Evolutionary conservation across 768 basidiomycete genomes (phyloP), one percentile per base, ranked within the genome.

Genomic region (Tephrocybe sp.): DNA sequence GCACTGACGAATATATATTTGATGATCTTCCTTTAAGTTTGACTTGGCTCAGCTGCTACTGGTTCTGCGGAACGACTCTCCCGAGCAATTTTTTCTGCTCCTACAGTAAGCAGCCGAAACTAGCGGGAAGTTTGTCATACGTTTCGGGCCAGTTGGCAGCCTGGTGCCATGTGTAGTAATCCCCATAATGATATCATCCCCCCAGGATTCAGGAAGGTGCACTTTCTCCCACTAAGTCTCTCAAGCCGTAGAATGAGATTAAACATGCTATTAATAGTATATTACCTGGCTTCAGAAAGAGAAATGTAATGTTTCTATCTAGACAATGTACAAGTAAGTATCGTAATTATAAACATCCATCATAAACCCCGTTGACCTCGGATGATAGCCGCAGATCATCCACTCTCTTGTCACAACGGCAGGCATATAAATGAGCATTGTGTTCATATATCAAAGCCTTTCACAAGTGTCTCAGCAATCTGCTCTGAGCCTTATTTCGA

Each of bases 291-390:
- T 7, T 26, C 26, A 4, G 4, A 11, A 26, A 14, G 45, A 30
- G 12, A 20, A 23, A 22, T 39, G 3, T 3, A 32, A 12, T 31
- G 4, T 39, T 17, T 22, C 5, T 14, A n/a, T 48, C n/a, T n/a
- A n/a, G n/a, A n/a, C n/a, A n/a, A n/a, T n/a, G n/a, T n/a, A n/a
- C n/a, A n/a, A n/a, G n/a, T n/a, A n/a, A n/a, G n/a, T n/a, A n/a
- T 20, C 1, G 35, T 48, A 17, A 30, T 48, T 22, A 19, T 17
- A 33, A 26, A 20, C 7, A 40, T 40, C 22, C 17, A 30, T n/a
- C 48, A 50, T 17, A 46, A 13, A 45, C 20, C 50, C 57, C 57
- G 57, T 30, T 51, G 49, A 48, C 57, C 44, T 58, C 57, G 57
- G 57, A 55, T 17, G 31, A 33, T 42, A 22, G 26, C 38, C 43